Conservation (phyloP, 257 asterid genomes). For the Solanum ossicruentum region DNA sequence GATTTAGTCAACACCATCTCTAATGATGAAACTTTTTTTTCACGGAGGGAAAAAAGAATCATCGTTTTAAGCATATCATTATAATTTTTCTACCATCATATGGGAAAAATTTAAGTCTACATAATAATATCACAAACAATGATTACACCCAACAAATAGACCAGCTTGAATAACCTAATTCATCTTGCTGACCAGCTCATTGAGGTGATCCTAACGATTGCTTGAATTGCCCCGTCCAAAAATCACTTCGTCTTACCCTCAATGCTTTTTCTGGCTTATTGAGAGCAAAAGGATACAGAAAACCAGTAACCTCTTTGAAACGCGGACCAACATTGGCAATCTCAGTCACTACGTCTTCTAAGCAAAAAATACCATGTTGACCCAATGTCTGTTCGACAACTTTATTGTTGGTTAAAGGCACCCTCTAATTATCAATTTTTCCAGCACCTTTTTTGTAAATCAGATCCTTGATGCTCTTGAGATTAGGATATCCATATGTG, state of each 20-base stretch:
- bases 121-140: background rate
- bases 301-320: conserved; percentile 45
- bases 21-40: no score
- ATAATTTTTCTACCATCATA: background rate
- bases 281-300: conserved; percentile 63
- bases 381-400: conserved; percentile 76
- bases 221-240: conserved; percentile 78
- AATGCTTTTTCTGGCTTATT: conserved; percentile 66
- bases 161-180: no score
- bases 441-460: conserved; percentile 78
- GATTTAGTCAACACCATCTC: no score
- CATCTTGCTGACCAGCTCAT: no score
- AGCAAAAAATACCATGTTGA: conserved; percentile 8
- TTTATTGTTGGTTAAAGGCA: conserved; percentile 72
- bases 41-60: background rate
- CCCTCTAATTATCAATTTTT: conserved; percentile 41
- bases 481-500: no score
- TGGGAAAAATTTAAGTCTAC: background rate
- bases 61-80: background rate
- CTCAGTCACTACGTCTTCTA: no score
- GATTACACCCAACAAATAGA: background rate
- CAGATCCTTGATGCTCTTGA: conserved; percentile 25
- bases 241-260: conserved; percentile 60
- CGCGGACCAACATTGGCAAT: conserved; percentile 41
- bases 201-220: conserved; percentile 17